Conservation (phyloP, 257 asterid genomes). For the Solanum tarapatanum region DNA sequence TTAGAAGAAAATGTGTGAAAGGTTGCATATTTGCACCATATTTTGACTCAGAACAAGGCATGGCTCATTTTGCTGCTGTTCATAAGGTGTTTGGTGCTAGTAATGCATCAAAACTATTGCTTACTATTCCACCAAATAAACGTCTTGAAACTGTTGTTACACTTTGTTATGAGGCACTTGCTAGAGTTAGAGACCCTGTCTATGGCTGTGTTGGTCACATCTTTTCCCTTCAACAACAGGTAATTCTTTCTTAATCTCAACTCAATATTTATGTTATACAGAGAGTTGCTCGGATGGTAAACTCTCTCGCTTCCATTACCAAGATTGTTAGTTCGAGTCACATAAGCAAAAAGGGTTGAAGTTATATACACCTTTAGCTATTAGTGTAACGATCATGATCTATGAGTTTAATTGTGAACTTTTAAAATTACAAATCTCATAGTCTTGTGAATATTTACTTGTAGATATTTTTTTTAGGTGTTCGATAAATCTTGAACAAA, state of each 20-base stretch:
- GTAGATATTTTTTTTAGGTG: neutral
- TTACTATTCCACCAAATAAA: conserved; percentile 13
- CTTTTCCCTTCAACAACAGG: conserved; percentile 31
- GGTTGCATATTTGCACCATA: conserved; percentile 39
- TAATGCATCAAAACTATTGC: conserved; percentile 27
- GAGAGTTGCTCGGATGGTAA: no score
- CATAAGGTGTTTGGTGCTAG: conserved; percentile 40
- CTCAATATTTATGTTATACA: no score
- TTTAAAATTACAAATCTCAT: no score
- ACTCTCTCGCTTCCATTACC: no score
- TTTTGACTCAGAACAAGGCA: conserved; percentile 23
- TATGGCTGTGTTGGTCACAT: conserved; percentile 31
- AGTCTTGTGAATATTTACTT: neutral
- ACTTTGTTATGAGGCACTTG: conserved; percentile 26
- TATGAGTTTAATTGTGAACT: no score
- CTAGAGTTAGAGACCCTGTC: conserved; percentile 33
- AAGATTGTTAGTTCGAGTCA: no score
- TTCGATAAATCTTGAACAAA: no score
- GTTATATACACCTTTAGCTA: neutral
- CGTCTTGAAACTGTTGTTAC: conserved; percentile 31
- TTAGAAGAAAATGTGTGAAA: conserved; percentile 23
- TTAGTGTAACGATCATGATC: neutral
- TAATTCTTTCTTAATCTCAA: neutral
- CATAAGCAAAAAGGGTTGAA: no score
- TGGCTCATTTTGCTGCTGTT: conserved; percentile 29